Evolutionary conservation across 2,329 filamentous ascomycete species (phyloP), one percentile per base, ranked within the genome.

Genomic region (Colletotrichum eremochloae): DNA sequence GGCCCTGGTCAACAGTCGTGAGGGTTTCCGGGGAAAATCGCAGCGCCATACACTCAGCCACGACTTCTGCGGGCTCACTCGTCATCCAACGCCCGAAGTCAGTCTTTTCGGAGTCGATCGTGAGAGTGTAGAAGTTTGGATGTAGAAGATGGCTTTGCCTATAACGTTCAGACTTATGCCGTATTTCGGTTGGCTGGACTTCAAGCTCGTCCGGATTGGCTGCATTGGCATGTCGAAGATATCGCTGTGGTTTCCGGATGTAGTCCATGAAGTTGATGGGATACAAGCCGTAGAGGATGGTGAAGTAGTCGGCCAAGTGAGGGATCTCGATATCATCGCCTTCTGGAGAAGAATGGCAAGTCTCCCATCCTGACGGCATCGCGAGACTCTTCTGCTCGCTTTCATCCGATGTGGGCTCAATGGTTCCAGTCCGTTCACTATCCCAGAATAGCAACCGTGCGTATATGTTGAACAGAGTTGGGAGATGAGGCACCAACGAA

Each of bases 261-360:
- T 96, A 96, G 80, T 92, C 92, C 89, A 94, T 93, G 76, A 96
- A 94, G 79, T 96, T 96, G 78, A 96, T 89, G 1, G 94, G 94
- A 75, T 96, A 96, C 5, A 96, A 83, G 0, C 94, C 94, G 76
- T 96, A 96, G 0, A 96, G 85, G 36, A 95, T 92, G 3, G 93
- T 95, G 76, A 95, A 96, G 80, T 94, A 95, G 76, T 91, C 89
- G 65, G 91, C 82, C 1, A 96, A 85, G 72, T 94, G 91, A 6
- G 91, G 89, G 2, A 94, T 88, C 3, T 87, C 84, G 7, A 87
- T 86, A 53, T 90, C 89, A 65, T 93, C 89, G 14, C 86, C 84
- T 44, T 92, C 90, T n/a, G 90, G 84, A 7, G 90, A 86, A 74
- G 89, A 90, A 8, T 86, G 79, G 48, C 89, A 86, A 72, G 88